phyloP scores from a whole-genome alignment of 2,329 filamentous ascomycete genomes.

The Neonectria neomacrospora region DNA sequence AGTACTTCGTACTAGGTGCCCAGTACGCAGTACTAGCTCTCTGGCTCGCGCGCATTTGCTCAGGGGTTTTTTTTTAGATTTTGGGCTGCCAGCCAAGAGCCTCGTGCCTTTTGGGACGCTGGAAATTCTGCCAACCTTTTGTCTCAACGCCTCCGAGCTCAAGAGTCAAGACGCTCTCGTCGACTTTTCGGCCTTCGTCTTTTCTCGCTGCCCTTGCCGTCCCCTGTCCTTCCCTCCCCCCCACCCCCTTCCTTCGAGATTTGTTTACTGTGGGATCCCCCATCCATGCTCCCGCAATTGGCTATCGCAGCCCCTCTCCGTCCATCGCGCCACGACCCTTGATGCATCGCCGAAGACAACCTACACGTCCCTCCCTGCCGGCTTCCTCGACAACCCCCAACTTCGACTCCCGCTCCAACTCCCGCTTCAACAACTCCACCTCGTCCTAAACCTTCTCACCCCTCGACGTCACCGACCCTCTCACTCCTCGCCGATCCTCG shows the following conservation, averaged over 20 bases:
- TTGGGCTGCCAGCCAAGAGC: constrained; percentile 35
- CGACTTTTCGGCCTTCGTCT: constrained; percentile 11
- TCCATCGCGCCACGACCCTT: constrained; percentile 43
- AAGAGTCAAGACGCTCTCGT: constrained; percentile 5
- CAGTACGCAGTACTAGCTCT: constrained; percentile 15
- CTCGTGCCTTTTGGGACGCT: constrained; percentile 19
- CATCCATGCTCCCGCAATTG: constrained; percentile 44
- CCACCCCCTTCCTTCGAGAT: background rate
- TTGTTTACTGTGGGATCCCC: constrained; percentile 30
- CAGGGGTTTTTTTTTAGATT: constrained; percentile 42
- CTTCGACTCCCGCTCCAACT: constrained; percentile 17
- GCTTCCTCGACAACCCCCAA: constrained; percentile 11
- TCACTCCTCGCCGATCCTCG: constrained; percentile 30
- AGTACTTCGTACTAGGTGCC: background rate
- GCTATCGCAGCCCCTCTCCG: constrained; percentile 37
- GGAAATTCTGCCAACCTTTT: constrained; percentile 35
- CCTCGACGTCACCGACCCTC: constrained; percentile 33
- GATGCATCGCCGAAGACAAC: constrained; percentile 44
- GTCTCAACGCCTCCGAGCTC: constrained; percentile 14
- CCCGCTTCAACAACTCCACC: background rate
- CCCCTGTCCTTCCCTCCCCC: constrained; percentile 3
- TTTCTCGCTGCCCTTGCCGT: background rate
- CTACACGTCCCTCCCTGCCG: constrained; percentile 19
- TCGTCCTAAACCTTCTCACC: background rate
- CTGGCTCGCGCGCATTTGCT: constrained; percentile 46